Conservation (phyloP, 1,284 basidiomycete genomes). For the Melampsora americana region DNA sequence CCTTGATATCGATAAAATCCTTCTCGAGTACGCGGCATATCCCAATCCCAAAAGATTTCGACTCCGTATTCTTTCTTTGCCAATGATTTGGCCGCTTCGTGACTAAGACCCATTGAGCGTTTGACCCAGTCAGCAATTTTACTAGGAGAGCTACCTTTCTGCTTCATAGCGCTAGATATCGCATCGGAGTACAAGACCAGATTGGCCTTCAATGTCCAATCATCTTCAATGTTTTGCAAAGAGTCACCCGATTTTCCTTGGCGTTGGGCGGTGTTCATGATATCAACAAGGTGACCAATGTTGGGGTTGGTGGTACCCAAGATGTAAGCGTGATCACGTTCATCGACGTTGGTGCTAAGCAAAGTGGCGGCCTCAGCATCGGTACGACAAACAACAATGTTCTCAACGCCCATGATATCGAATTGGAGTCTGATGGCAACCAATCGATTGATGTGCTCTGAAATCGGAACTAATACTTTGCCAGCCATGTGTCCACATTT, state of each 20-base stretch:
- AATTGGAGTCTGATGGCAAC: slow-evolving; percentile 80
- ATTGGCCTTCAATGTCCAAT: slow-evolving; percentile 71
- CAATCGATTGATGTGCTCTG: slow-evolving; percentile 77
- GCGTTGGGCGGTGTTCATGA: slow-evolving; percentile 69
- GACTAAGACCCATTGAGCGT: slow-evolving; percentile 62
- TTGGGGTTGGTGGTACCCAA: slow-evolving; percentile 64
- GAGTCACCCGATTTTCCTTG: slow-evolving; percentile 67
- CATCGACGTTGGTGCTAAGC: slow-evolving; percentile 76
- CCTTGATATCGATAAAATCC: slow-evolving; percentile 86
- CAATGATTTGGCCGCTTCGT: slow-evolving; percentile 65
- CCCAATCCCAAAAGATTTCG: slow-evolving; percentile 78
- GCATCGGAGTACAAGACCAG: slow-evolving; percentile 57
- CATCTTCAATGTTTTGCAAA: slow-evolving; percentile 70
- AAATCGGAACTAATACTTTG: slow-evolving; percentile 84
- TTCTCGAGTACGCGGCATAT: slow-evolving; percentile 78
- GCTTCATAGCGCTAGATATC: slow-evolving; percentile 48
- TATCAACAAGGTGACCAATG: slow-evolving; percentile 68
- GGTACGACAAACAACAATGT: slow-evolving; percentile 83
- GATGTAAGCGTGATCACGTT: slow-evolving; percentile 69
- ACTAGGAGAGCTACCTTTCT: slow-evolving; percentile 16
- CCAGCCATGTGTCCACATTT: slow-evolving; percentile 93
- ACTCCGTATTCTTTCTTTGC: slow-evolving; percentile 71
- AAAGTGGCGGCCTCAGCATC: slow-evolving; percentile 87
- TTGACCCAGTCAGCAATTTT: slow-evolving; percentile 48
- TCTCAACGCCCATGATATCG: slow-evolving; percentile 79